These are phyloP conservation scores for Thielaviopsis euricoi DNA, from an alignment of 2,329 filamentous ascomycete species.

Conservation along the genomic window DNA sequence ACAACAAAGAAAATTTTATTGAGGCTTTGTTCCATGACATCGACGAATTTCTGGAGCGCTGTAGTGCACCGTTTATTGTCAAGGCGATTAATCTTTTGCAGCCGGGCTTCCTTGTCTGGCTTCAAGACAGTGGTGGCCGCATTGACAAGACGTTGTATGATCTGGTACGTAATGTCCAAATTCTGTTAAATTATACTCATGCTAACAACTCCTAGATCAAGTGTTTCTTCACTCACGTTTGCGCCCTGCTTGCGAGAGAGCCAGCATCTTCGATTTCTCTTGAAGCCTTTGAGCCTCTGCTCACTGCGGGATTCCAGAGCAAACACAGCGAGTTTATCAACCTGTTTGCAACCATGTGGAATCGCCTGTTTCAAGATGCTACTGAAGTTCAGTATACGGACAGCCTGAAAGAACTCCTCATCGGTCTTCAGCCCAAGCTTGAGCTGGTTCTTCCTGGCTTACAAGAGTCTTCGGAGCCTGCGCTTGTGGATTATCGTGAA, in stretches of 20 bases:
- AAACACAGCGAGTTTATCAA: conserved; percentile 39
- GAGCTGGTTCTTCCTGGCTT: conserved; percentile 29
- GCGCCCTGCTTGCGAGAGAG: conserved; percentile 21
- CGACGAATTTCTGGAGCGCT: conserved; percentile 33
- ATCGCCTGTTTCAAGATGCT: conserved; percentile 45
- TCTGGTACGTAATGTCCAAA: conserved; percentile 24
- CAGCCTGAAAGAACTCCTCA: conserved; percentile 44
- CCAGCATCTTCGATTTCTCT: conserved; percentile 29
- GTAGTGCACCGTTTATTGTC: conserved; percentile 31
- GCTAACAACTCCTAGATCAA: conserved; percentile 24
- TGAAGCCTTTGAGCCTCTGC: conserved; percentile 33
- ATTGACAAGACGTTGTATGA: conserved; percentile 19
- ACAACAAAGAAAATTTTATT: conserved; percentile 22
- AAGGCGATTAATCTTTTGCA: conserved; percentile 45
- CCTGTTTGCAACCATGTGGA: conserved; percentile 44
- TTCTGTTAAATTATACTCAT: conserved; percentile 12
- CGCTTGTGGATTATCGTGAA: conserved; percentile 15
- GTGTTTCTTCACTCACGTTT: conserved; percentile 33
- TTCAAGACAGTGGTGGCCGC: conserved; percentile 33
- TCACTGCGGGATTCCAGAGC: conserved; percentile 40
- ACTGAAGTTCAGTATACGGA: conserved; percentile 47
- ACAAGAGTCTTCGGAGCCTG: conserved; percentile 15
- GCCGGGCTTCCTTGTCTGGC: conserved; percentile 43
- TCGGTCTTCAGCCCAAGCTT: conserved; percentile 37
- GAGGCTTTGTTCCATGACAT: conserved; percentile 36